phyloP scores from a whole-genome alignment of 495 filamentous ascomycete genomes.

The Acidomyces sp. region DNA sequence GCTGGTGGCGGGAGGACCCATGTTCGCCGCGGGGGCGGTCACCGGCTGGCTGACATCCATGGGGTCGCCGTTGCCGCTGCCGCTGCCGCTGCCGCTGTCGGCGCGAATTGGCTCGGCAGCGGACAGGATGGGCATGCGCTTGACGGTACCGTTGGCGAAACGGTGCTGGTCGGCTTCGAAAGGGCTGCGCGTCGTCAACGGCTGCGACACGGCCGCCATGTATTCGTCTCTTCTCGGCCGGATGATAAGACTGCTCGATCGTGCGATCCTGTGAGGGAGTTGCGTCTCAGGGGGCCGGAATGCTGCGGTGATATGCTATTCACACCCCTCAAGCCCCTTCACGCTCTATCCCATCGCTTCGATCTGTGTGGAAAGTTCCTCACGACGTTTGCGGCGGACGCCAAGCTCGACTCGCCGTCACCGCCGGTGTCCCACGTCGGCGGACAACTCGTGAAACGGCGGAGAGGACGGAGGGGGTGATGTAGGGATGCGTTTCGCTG shows the following conservation, averaged over 20 bases:
- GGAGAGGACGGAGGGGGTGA: too few species aligned
- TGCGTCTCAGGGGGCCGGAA: not conserved
- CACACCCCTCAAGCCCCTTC: not conserved
- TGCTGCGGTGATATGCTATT: not conserved
- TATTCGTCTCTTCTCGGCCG: not conserved
- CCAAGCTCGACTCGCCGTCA: too few species aligned
- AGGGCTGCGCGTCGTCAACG: constrained; percentile 24
- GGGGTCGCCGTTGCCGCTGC: constrained; percentile 20
- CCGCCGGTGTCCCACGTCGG: too few species aligned
- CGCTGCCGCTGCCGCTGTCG: constrained; percentile 12
- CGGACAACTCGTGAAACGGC: too few species aligned
- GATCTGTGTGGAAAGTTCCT: too few species aligned
- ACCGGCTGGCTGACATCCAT: constrained; percentile 26
- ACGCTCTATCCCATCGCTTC: too few species aligned
- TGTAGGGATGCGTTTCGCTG: too few species aligned
- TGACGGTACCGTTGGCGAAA: constrained; percentile 20
- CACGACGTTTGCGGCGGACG: too few species aligned
- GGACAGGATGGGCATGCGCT: constrained; percentile 28
- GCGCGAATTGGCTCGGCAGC: constrained; percentile 22
- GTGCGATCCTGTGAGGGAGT: not conserved
- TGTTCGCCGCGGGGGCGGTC: constrained; percentile 16
- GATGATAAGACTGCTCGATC: not conserved
- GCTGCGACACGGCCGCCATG: constrained; percentile 26
- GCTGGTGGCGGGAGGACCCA: constrained; percentile 26
- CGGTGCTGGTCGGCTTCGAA: constrained; percentile 20